These are phyloP conservation scores for Paecilomyces sp. DNA, from an alignment of 2,329 filamentous ascomycete species.

Conservation along the genomic window DNA sequence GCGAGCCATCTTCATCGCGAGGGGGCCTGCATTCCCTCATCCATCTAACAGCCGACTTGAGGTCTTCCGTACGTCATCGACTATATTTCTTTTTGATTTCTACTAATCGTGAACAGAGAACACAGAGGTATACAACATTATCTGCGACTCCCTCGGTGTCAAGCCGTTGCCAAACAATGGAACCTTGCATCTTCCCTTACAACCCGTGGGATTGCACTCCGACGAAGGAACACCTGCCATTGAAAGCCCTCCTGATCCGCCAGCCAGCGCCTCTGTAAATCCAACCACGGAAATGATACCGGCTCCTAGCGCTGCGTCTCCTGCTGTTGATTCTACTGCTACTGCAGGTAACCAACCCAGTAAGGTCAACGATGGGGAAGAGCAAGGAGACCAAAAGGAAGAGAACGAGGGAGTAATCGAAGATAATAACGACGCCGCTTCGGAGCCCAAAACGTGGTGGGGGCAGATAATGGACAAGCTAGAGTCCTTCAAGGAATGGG, in stretches of 20 bases:
- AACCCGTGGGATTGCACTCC: slow-evolving; percentile 38
- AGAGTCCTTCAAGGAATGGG: slow-evolving; percentile 30
- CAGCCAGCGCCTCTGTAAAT: slow-evolving; percentile 7
- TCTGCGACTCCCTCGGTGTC: slow-evolving; percentile 80
- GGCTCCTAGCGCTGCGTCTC: neutral
- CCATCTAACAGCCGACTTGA: slow-evolving; percentile 70
- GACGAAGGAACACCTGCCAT: slow-evolving; percentile 26
- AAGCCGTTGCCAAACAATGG: slow-evolving; percentile 76
- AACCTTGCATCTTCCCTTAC: slow-evolving; percentile 54
- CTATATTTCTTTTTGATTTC: neutral
- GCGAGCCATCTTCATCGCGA: slow-evolving; percentile 89
- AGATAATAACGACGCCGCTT: slow-evolving; percentile 5
- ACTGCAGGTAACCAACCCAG: slow-evolving; percentile 4
- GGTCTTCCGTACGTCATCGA: slow-evolving; percentile 65
- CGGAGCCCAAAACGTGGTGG: slow-evolving; percentile 20
- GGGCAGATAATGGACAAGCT: slow-evolving; percentile 25
- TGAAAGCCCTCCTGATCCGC: slow-evolving; percentile 27
- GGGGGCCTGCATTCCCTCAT: slow-evolving; percentile 88
- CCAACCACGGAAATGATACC: neutral
- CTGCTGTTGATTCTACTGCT: neutral
- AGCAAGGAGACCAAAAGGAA: slow-evolving; percentile 4
- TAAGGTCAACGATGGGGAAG: slow-evolving; percentile 3
- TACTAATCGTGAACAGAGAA: slow-evolving; percentile 57
- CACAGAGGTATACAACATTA: slow-evolving; percentile 86
- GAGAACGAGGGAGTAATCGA: slow-evolving; percentile 12